A percentile compares a stretch with the other conserved stretches of the same genome.
phyloP scores from a whole-genome alignment of 345 rosid species.

The Kandelia obovata region DNA sequence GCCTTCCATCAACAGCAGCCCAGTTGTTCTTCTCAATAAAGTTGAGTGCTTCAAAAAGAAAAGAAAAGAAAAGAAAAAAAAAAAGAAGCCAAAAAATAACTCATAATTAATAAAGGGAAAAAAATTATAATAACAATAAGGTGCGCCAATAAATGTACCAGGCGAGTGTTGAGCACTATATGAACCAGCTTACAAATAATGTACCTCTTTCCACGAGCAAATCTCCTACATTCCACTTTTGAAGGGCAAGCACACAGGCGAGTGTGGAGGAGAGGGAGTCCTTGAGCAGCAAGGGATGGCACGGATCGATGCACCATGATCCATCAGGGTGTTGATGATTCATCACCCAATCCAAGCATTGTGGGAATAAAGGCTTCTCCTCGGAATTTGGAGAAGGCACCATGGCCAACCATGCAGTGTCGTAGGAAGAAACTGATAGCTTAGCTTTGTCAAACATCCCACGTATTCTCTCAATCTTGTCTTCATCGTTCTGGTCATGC shows the following conservation, averaged over 20 bases:
- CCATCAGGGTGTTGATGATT: constrained; percentile 12
- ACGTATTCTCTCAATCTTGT: not conserved
- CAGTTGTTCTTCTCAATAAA: constrained; percentile 9
- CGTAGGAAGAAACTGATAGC: not conserved
- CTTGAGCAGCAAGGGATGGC: constrained; percentile 12
- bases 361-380: too few relatives aligned
- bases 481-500: too few relatives aligned
- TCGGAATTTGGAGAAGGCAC: too few relatives aligned
- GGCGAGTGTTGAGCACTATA: not conserved
- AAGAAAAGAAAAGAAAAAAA: not conserved
- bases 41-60: constrained; percentile 1
- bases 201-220: constrained; percentile 7
- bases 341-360: too few relatives aligned
- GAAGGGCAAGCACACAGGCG: constrained; percentile 17
- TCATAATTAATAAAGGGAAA: not conserved
- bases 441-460: constrained; percentile 3
- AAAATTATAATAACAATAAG: not conserved
- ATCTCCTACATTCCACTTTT: constrained; percentile 4
- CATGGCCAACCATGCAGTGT: too few relatives aligned
- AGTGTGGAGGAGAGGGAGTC: constrained; percentile 18
- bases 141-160: not conserved
- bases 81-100: not conserved
- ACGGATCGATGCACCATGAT: constrained; percentile 10
- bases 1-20: constrained; percentile 6
- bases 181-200: too few relatives aligned